Evolutionary conservation across 2,329 filamentous ascomycete genomes (phyloP).

Genomic region (Claviceps africana): DNA sequence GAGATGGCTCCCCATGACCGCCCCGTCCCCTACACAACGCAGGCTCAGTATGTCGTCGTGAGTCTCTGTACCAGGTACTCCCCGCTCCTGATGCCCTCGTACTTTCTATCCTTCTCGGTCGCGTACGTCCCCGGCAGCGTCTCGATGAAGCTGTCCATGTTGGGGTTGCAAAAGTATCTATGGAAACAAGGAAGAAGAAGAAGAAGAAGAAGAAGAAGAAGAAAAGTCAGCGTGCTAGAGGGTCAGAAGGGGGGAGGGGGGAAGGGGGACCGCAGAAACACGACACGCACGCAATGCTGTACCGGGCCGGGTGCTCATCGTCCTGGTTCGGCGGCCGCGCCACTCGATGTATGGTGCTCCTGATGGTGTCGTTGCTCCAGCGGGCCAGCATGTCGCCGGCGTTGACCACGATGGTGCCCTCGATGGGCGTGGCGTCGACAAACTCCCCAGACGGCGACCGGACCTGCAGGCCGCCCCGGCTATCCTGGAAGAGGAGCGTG

Average conservation of each 20-base stretch:
- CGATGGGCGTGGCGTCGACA: slow-evolving; percentile 70
- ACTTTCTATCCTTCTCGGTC: slow-evolving; percentile 57
- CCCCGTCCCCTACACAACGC: background rate
- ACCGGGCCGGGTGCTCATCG: slow-evolving; percentile 56
- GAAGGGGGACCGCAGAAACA: background rate
- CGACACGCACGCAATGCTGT: slow-evolving; percentile 61
- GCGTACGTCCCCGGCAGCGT: slow-evolving; percentile 66
- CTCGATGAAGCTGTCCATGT: slow-evolving; percentile 61
- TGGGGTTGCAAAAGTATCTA: slow-evolving; percentile 79
- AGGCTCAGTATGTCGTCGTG: slow-evolving; percentile 51
- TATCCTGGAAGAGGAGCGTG: slow-evolving; percentile 49
- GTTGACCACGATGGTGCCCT: slow-evolving; percentile 73
- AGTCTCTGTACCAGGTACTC: slow-evolving; percentile 71
- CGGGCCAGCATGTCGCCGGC: slow-evolving; percentile 74
- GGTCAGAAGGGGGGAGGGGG: too few species aligned
- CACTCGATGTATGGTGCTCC: slow-evolving; percentile 78
- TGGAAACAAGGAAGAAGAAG: background rate
- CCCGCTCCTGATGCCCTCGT: slow-evolving; percentile 61
- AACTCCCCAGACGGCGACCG: slow-evolving; percentile 62
- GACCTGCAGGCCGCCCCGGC: slow-evolving; percentile 40
- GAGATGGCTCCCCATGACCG: background rate
- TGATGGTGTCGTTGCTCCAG: slow-evolving; percentile 87
- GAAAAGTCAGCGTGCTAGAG: too few species aligned
- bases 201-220: background rate
- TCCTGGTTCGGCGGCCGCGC: slow-evolving; percentile 61